Percentiles rank a stretch among this genome's conserved stretches.
Conservation (phyloP, 305 asterid species). For the Vinca major region DNA sequence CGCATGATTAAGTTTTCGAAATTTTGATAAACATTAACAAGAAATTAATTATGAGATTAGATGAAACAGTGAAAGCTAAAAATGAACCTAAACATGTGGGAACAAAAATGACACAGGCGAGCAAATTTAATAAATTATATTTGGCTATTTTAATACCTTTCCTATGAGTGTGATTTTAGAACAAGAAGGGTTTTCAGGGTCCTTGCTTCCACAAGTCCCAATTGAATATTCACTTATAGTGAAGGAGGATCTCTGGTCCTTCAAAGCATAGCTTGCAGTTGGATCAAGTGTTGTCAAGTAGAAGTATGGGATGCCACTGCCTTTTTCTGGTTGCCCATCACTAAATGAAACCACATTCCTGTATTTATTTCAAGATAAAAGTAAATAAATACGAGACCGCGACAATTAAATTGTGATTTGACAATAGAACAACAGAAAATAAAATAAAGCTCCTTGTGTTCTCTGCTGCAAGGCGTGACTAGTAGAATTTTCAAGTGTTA, state of each 20-base stretch:
- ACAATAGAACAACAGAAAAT: background rate
- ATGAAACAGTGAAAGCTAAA: background rate
- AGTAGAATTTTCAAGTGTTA: background rate
- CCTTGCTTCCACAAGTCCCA: slow-evolving; percentile 65
- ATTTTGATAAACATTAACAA: background rate
- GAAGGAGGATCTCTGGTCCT: slow-evolving; percentile 67
- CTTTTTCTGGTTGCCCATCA: slow-evolving; percentile 65
- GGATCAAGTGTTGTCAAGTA: slow-evolving; percentile 82
- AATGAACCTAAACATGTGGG: background rate
- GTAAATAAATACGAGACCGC: background rate
- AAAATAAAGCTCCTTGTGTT: background rate
- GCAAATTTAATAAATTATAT: background rate
- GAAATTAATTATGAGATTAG: background rate
- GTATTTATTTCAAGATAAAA: slow-evolving; percentile 9
- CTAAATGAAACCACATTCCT: slow-evolving; percentile 88
- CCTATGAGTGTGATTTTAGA: slow-evolving; percentile 77
- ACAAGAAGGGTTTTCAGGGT: slow-evolving; percentile 80
- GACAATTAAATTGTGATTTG: background rate
- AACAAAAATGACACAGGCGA: background rate
- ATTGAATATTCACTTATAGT: slow-evolving; percentile 64
- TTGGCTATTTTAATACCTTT: slow-evolving; percentile 37
- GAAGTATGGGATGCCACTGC: slow-evolving; percentile 79
- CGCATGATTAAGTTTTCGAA: background rate
- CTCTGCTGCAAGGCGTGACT: background rate
- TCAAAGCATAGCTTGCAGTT: slow-evolving; percentile 59